These are phyloP conservation scores for Pugionium cornutum DNA, from an alignment of 345 rosid genomes.

Conservation along the genomic window DNA sequence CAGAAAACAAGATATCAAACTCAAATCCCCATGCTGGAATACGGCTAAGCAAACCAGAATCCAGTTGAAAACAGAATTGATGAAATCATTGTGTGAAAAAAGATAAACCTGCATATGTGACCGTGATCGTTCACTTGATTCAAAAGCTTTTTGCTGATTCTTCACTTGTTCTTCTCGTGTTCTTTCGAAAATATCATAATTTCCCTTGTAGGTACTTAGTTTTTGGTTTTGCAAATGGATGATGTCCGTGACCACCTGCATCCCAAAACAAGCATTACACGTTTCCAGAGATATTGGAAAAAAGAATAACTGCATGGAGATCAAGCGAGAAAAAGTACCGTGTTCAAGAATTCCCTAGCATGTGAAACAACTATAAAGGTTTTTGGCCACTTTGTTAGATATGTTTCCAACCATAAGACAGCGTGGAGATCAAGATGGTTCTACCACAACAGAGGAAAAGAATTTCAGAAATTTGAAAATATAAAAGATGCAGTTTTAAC, in stretches of 20 bases:
- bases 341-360: constrained; percentile 97
- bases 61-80: constrained; percentile 18
- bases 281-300: constrained; percentile 26
- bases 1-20: constrained; percentile 30
- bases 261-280: constrained; percentile 26
- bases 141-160: constrained; percentile 91
- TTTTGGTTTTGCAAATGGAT: constrained; percentile 89
- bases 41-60: constrained; percentile 19
- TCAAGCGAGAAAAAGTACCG: constrained; percentile 47
- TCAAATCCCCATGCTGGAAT: constrained; percentile 11
- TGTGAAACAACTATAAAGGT: constrained; percentile 96
- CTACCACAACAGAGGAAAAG: constrained; percentile 49
- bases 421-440: constrained; percentile 99
- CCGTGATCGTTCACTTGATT: constrained; percentile 77
- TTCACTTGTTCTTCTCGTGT: constrained; percentile 83
- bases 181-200: constrained; percentile 88
- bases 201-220: constrained; percentile 71
- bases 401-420: constrained; percentile 92
- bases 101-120: constrained; percentile 88
- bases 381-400: constrained; percentile 96
- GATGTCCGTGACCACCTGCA: constrained; percentile 96
- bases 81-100: constrained; percentile 6
- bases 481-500: constrained; percentile 1
- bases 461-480: constrained; percentile 18
- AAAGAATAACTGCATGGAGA: constrained; percentile 14